Evolutionary conservation across 306 rosid genomes (phyloP).

Genomic region (Canavalia gladiata): DNA sequence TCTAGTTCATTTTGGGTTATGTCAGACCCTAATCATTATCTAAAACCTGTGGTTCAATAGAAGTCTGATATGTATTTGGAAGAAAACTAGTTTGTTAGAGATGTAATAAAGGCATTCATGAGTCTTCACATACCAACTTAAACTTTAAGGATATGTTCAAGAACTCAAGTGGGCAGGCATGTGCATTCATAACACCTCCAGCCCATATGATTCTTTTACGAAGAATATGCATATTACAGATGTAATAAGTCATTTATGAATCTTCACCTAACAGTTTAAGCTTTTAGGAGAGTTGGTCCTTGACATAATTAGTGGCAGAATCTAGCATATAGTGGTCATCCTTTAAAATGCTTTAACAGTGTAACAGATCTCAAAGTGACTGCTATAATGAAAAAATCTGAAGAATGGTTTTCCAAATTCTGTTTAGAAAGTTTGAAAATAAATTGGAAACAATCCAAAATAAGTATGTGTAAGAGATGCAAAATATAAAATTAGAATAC

Average conservation of each 20-base stretch:
- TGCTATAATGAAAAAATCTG: no score
- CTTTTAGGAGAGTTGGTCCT: neutral
- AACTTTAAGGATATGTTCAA: neutral
- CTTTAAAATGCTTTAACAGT: no score
- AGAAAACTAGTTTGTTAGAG: neutral
- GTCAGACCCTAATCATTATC: neutral
- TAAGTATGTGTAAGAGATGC: no score
- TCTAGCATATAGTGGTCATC: no score
- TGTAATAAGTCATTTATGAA: neutral
- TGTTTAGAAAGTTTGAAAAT: no score
- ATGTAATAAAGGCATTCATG: neutral
- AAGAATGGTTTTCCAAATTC: no score
- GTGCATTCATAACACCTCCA: neutral
- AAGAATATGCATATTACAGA: neutral
- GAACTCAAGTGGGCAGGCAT: neutral
- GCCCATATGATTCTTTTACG: neutral
- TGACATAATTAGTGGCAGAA: neutral
- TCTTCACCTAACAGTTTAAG: neutral
- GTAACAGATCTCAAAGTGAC: no score
- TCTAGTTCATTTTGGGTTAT: neutral
- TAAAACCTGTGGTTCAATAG: neutral
- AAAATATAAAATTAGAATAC: no score
- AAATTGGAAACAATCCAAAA: no score
- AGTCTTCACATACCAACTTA: neutral
- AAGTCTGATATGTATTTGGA: slow-evolving; percentile 2